phyloP scores from a whole-genome alignment of 768 basidiomycete species.

The Rhodotorula kratochvilovae region DNA sequence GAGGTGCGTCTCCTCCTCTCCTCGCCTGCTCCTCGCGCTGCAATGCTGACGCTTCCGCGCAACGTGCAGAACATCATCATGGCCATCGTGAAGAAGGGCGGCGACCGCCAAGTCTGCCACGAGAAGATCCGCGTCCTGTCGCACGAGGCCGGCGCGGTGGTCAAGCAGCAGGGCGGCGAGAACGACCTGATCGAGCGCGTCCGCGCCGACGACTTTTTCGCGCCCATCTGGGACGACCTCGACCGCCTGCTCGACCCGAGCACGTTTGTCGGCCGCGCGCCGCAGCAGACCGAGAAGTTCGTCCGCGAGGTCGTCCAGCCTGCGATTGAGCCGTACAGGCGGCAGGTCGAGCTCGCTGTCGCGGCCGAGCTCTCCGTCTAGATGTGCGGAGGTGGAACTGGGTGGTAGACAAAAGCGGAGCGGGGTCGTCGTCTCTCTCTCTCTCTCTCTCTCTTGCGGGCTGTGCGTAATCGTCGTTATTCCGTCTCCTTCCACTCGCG shows the following conservation, averaged over 20 bases:
- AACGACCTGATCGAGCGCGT: slow-evolving; percentile 93
- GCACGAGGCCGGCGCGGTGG: slow-evolving; percentile 88
- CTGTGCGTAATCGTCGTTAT: too few species aligned
- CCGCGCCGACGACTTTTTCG: slow-evolving; percentile 75
- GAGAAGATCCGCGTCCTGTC: slow-evolving; percentile 92
- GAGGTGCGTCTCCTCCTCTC: slow-evolving; percentile 51
- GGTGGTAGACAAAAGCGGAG: too few species aligned
- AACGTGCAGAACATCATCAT: slow-evolving; percentile 75
- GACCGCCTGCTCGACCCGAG: slow-evolving; percentile 73
- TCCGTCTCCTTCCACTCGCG: too few species aligned
- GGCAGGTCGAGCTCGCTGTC: slow-evolving; percentile 15
- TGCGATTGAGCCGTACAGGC: slow-evolving; percentile 54
- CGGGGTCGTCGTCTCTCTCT: too few species aligned
- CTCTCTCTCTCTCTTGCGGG: too few species aligned
- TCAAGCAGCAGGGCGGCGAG: slow-evolving; percentile 87
- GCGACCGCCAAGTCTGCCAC: slow-evolving; percentile 93
- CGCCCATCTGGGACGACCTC: slow-evolving; percentile 73
- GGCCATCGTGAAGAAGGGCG: slow-evolving; percentile 85
- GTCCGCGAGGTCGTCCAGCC: slow-evolving; percentile 79
- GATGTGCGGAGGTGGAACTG: neutral
- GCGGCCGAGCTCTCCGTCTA: slow-evolving; percentile 33
- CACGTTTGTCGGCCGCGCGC: slow-evolving; percentile 88
- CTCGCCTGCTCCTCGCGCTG: neutral
- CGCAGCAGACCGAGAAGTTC: slow-evolving; percentile 88
- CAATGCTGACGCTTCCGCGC: neutral